Conservation (phyloP, 805 yeast genomes). For the Candida alai region DNA sequence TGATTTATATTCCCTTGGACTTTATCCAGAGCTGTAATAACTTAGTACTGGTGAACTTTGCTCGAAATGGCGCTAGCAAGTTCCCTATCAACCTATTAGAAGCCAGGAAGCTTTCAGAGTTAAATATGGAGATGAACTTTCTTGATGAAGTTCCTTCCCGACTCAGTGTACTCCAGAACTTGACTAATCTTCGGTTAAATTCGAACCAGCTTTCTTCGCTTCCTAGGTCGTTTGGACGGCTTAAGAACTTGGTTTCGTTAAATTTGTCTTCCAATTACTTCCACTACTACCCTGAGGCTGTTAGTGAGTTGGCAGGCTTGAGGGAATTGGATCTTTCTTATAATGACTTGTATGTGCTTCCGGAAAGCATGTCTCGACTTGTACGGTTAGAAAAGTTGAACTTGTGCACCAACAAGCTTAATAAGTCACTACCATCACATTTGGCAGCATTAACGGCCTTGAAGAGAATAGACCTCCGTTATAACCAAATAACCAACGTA, state of each 20-base stretch:
- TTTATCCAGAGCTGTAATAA: constrained; percentile 81
- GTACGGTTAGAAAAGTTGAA: constrained; percentile 63
- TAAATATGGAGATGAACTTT: constrained; percentile 78
- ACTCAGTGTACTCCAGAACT: constrained; percentile 48
- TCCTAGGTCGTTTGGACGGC: constrained; percentile 57
- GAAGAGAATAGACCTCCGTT: constrained; percentile 72
- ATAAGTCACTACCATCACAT: constrained; percentile 47
- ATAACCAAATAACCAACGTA: constrained; percentile 55
- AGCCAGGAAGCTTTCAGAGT: constrained; percentile 59
- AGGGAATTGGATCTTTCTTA: constrained; percentile 75
- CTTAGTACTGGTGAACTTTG: constrained; percentile 61
- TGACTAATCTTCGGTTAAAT: constrained; percentile 61
- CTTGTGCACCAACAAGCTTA: constrained; percentile 67
- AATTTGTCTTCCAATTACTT: constrained; percentile 79
- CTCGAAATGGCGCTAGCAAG: constrained; percentile 65
- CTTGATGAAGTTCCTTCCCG: constrained; percentile 59
- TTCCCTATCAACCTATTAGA: constrained; percentile 74
- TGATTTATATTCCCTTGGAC: constrained; percentile 77
- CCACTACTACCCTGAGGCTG: constrained; percentile 57
- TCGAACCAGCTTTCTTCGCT: constrained; percentile 67
- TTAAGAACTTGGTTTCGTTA: constrained; percentile 52
- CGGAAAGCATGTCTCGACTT: constrained; percentile 57
- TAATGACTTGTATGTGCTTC: constrained; percentile 62
- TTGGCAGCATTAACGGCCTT: constrained; percentile 52
- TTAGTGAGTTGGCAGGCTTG: constrained; percentile 57